Base-by-base conservation (phyloP, 2,329 filamentous ascomycete species). In the Aspergillus sojae region DNA sequence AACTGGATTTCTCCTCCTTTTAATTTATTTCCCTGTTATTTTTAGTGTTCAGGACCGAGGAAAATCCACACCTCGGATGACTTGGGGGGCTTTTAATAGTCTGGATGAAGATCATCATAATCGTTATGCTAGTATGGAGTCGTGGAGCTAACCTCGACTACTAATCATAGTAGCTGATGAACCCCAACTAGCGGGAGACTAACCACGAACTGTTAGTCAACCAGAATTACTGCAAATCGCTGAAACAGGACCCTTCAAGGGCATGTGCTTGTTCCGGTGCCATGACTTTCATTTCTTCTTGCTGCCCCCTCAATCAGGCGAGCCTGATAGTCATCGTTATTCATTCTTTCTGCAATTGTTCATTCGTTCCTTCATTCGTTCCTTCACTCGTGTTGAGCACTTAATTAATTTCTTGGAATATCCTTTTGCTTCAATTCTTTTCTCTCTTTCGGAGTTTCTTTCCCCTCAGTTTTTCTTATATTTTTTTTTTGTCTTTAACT, bases 351-450 rank as follows among this genome's bases (percentile, higher is more conserved):
- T n/a, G 28, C 30, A 23, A 54, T 54, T 36, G 46, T 62, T 41
- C 16, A 55, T 12, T 55, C 32, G 36, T 36, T 53, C 28, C 41
- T 62, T 41, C 16, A 55, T 12, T 55, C 32, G 36, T 36, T 53
- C 28, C 41, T 43, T 41, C 39, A 41, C 26, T 61, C 19, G 53
- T 46, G 28, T 61, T 56, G 32, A 56, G 14, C 52, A 46, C 59
- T 21, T 26, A 26, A 26, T 26, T 28, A 12, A 7, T 26, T 48
- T 26, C 34, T 41, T n/a, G 57, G 5, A 19, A 46, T 50, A 56
- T 43, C 11, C 32, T 28, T 45, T 21, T 60, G 55, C 46, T 55
- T 55, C 21, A 34, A n/a, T 59, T 52, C 59, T 58, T 58, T 58
- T 58, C 41, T 52, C 46, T 43, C 53, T 43, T 45, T 30, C 56